Evolutionary conservation across 192 early-diverging fungal genomes (phyloP).

Genomic region (Spinellus fusiger): DNA sequence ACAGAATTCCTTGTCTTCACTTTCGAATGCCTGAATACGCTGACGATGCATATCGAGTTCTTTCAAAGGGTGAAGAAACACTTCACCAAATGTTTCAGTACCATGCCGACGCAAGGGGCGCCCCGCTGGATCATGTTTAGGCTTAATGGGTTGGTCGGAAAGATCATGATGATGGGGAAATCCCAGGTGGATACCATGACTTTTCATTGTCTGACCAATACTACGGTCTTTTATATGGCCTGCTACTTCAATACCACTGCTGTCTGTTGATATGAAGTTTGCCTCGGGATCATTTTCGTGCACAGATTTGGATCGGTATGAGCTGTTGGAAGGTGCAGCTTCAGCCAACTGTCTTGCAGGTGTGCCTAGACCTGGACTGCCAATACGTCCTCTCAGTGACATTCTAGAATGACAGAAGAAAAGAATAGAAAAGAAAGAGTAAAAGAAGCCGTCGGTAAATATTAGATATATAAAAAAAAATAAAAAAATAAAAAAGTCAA

Average conservation of each 20-base stretch:
- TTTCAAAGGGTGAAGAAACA: conserved; percentile 20
- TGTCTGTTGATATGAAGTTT: background rate
- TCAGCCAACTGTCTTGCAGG: too few relatives aligned
- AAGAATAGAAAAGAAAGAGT: too few relatives aligned
- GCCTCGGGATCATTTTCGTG: background rate
- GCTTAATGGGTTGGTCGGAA: background rate
- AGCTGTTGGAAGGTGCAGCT: too few relatives aligned
- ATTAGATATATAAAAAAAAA: too few relatives aligned
- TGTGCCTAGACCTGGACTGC: too few relatives aligned
- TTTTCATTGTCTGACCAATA: background rate
- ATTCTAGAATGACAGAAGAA: too few relatives aligned
- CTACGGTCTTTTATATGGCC: background rate
- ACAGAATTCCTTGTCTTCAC: conserved; percentile 16
- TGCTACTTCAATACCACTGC: background rate
- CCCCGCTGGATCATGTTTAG: conserved; percentile 19
- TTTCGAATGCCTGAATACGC: conserved; percentile 15
- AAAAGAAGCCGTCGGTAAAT: too few relatives aligned
- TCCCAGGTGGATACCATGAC: background rate
- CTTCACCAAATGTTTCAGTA: conserved; percentile 30
- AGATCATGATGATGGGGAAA: background rate
- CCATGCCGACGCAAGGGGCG: conserved; percentile 19
- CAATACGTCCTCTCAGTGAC: too few relatives aligned
- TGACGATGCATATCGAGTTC: conserved; percentile 14
- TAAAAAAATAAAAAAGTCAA: too few relatives aligned
- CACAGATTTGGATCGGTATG: too few relatives aligned